A percentile compares a stretch with the other conserved stretches of the same genome.
Evolutionary conservation across 257 asterid species (phyloP).

Genomic region (Plantago elongata): DNA sequence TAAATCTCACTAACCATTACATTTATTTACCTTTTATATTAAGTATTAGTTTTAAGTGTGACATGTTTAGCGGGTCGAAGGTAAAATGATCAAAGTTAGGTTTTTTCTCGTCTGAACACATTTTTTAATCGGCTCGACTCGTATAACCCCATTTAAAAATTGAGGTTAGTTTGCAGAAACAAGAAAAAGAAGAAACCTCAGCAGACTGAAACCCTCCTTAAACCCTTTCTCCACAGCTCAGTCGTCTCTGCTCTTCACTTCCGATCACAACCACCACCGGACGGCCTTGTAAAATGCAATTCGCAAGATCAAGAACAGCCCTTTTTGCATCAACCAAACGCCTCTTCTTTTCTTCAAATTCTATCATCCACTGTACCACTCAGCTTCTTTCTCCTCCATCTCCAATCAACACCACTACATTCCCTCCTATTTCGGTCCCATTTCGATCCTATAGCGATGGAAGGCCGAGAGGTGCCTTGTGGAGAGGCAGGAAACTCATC

Average conservation of each 20-base stretch:
- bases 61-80: too few species aligned
- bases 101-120: too few species aligned
- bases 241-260: too few species aligned
- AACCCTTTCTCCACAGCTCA: slow-evolving; percentile 21
- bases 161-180: too few species aligned
- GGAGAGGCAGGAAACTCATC: slow-evolving; percentile 89
- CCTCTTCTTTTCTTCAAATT: slow-evolving; percentile 8
- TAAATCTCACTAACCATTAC: too few species aligned
- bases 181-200: slow-evolving; percentile 10
- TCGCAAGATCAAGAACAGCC: slow-evolving; percentile 31
- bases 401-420: not conserved
- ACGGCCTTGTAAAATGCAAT: slow-evolving; percentile 23
- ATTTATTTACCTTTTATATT: too few species aligned
- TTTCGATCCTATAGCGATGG: slow-evolving; percentile 73
- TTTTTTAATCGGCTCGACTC: too few species aligned
- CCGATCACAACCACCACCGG: too few species aligned
- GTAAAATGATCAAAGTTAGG: too few species aligned
- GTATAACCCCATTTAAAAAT: too few species aligned
- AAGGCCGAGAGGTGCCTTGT: slow-evolving; percentile 82
- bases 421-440: slow-evolving; percentile 21
- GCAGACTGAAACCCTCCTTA: slow-evolving; percentile 8
- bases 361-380: slow-evolving; percentile 11
- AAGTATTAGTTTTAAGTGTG: too few species aligned
- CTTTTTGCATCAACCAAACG: slow-evolving; percentile 22
- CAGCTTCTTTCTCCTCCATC: slow-evolving; percentile 18